Conservation (phyloP, 768 basidiomycete species). For the Russula foetens region DNA sequence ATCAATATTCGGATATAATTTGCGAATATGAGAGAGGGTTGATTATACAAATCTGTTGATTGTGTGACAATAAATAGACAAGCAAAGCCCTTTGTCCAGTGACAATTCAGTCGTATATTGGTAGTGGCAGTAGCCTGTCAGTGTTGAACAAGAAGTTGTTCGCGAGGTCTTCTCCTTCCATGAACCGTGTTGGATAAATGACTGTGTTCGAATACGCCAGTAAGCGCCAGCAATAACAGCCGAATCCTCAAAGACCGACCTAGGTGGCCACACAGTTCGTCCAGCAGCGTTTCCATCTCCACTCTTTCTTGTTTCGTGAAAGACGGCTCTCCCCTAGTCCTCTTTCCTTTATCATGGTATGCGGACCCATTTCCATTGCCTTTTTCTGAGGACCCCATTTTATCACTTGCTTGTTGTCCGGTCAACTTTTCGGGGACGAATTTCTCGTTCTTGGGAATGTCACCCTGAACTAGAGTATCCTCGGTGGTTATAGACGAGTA, state of each 20-base stretch:
- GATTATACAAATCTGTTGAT: neutral
- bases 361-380: constrained; percentile 3
- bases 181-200: constrained; percentile 72
- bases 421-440: neutral
- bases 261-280: constrained; percentile 74
- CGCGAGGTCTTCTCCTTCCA: constrained; percentile 88
- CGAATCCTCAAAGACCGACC: constrained; percentile 40
- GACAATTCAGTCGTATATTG: constrained; percentile 51
- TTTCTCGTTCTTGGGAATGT: too few relatives aligned
- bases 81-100: neutral
- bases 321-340: constrained; percentile 45
- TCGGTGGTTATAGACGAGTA: neutral
- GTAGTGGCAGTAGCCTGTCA: constrained; percentile 68
- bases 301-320: constrained; percentile 80
- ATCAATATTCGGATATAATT: neutral
- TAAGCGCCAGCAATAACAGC: neutral
- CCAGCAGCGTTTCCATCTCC: constrained; percentile 81
- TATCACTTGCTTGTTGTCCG: neutral
- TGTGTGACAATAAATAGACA: neutral
- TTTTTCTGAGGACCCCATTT: constrained; percentile 24
- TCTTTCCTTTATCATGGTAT: constrained; percentile 31
- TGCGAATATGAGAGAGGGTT: neutral
- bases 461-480: neutral
- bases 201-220: constrained; percentile 39
- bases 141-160: constrained; percentile 93